Evolutionary conservation across 2,329 filamentous ascomycete species (phyloP), one percentile per base, ranked within the genome.

Genomic region (Botrytis pseudocinerea): DNA sequence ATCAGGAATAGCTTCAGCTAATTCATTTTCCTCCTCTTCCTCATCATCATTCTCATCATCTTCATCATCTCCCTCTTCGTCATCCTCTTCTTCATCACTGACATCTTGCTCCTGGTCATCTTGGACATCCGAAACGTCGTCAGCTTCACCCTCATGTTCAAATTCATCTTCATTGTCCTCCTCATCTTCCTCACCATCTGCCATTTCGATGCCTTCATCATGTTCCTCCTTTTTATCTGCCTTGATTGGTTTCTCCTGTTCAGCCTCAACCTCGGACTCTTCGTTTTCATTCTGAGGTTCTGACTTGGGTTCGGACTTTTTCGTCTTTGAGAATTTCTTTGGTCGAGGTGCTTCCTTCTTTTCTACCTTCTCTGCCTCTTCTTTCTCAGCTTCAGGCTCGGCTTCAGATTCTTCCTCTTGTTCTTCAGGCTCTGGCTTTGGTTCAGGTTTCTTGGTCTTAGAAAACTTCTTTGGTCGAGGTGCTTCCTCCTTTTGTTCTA

Each of bases 401-500:
- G 35, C 35, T 35, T 35, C 35, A 35, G 35, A 69, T 3, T 68
- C 70, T 6, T 48, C 10, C 3, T 46, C 48, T 20, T 66, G 40
- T 20, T 42, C 51, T 42, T 72, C 25, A 7, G 54, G 32, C 20
- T 61, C 63, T 32, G 35, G 48, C 10, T 57, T 68, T 4, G 65
- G 48, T n/a, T 57, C 25, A 14, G 65, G 16, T 28, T 68, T 68
- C 6, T 57, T 68, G n/a, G 18, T 10, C 35, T 68, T 68, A 1
- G 65, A 42, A 25, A 68, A 68, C 14, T 68, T 68, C 35, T 68
- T 68, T 25, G 35, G 35, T 42, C 48, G 35, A 25, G 65, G 65
- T 22, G 38, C 38, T 57, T 68, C 48, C n/a, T 68, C 54, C 38
- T 57, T 32, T 18, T 54, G 70, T 68, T 88, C 86, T 79, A 88